These are phyloP conservation scores for Golubevia sp. DNA, from an alignment of 1,284 basidiomycete species.

Conservation along the genomic window DNA sequence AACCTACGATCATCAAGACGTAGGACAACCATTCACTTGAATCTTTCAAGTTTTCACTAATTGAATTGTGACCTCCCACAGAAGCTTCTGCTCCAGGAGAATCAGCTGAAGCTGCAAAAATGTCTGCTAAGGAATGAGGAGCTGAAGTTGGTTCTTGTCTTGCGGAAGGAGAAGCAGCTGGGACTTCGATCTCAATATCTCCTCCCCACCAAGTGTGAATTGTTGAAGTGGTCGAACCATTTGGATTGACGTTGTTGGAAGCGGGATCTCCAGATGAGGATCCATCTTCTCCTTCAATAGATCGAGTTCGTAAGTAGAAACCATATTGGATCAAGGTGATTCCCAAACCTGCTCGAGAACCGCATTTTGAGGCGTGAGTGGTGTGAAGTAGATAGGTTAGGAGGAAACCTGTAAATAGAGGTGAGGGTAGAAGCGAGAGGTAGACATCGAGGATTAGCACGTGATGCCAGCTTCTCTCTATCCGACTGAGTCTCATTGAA, in stretches of 20 bases:
- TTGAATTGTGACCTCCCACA: slow-evolving; percentile 62
- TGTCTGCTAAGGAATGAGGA: slow-evolving; percentile 8
- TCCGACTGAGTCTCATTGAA: background rate
- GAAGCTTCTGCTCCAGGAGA: slow-evolving; percentile 40
- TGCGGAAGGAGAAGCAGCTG: background rate
- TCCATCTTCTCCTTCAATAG: slow-evolving; percentile 59
- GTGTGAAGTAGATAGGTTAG: slow-evolving; percentile 62
- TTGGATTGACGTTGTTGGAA: slow-evolving; percentile 3
- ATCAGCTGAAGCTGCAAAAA: slow-evolving; percentile 41
- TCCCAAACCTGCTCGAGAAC: slow-evolving; percentile 90
- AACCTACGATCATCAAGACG: slow-evolving; percentile 85
- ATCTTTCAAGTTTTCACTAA: slow-evolving; percentile 61
- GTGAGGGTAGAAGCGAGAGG: slow-evolving; percentile 89
- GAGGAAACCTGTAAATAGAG: slow-evolving; percentile 64
- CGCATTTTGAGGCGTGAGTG: slow-evolving; percentile 92
- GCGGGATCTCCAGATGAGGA: background rate
- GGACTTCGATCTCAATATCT: no score
- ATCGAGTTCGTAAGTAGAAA: slow-evolving; percentile 73
- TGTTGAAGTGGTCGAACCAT: slow-evolving; percentile 6
- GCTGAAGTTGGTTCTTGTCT: background rate
- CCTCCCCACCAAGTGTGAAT: slow-evolving; percentile 1
- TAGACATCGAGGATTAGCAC: slow-evolving; percentile 66
- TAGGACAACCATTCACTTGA: slow-evolving; percentile 83
- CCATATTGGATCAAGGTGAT: slow-evolving; percentile 86
- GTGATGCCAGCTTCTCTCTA: background rate